A percentile compares a stretch with the other conserved stretches of the same genome.
Evolutionary conservation across 2,329 filamentous ascomycete genomes (phyloP).

Genomic region (Aspergillus hiratsukae): DNA sequence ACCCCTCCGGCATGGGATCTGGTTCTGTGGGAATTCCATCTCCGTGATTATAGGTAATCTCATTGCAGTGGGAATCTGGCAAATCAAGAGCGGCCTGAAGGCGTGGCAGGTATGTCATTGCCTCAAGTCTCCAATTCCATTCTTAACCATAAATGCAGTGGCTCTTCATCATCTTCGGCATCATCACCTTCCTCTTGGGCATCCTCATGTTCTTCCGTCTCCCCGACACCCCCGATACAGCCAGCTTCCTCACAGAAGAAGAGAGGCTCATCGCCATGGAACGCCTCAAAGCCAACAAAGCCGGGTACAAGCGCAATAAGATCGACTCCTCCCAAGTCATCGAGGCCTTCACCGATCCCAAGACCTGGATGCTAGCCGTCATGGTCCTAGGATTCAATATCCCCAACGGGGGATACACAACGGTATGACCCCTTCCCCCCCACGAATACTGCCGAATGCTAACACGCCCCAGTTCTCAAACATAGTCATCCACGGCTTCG

Average conservation of each 20-base stretch:
- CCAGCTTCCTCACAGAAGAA: slow-evolving; percentile 20
- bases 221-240: slow-evolving; percentile 18
- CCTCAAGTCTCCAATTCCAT: too few relatives aligned
- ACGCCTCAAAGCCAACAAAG: slow-evolving; percentile 20
- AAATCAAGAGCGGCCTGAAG: slow-evolving; percentile 16
- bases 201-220: slow-evolving; percentile 21
- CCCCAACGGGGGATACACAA: slow-evolving; percentile 31
- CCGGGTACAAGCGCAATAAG: slow-evolving; percentile 34
- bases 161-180: slow-evolving; percentile 25
- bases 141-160: slow-evolving; percentile 1
- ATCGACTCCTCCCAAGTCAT: slow-evolving; percentile 36
- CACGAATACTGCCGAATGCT: slow-evolving; percentile 5
- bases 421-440: slow-evolving; percentile 7
- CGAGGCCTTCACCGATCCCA: slow-evolving; percentile 26
- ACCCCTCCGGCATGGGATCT: slow-evolving; percentile 27
- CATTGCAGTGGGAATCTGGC: slow-evolving; percentile 23
- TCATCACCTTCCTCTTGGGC: slow-evolving; percentile 22
- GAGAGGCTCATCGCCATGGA: slow-evolving; percentile 19
- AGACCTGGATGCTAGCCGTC: slow-evolving; percentile 25
- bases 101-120: slow-evolving; percentile 20
- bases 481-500: slow-evolving; percentile 34
- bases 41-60: slow-evolving; percentile 23
- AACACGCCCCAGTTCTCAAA: slow-evolving; percentile 24
- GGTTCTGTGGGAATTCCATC: slow-evolving; percentile 28
- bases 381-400: slow-evolving; percentile 31